Percentiles rank a stretch among this genome's conserved stretches.
These are phyloP conservation scores for Stephania cephalantha DNA, from an alignment of 164 flowering plant genomes.

Conservation along the genomic window DNA sequence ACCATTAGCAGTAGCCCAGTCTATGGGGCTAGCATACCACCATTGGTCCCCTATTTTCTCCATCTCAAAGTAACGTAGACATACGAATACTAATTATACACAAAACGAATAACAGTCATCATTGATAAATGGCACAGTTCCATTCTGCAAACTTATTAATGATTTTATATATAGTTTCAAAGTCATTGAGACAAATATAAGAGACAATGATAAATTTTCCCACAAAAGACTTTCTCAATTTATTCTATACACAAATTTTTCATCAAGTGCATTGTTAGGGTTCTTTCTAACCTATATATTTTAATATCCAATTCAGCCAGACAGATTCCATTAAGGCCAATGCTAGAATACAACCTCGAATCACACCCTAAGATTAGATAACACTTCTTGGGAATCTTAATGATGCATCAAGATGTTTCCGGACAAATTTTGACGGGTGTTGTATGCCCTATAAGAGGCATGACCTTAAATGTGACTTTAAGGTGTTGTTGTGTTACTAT, in stretches of 20 bases:
- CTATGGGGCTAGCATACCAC: slow-evolving; percentile 89
- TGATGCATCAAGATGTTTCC: background rate
- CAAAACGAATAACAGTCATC: background rate
- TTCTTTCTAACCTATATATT: slow-evolving; percentile 32
- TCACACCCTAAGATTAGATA: too few species aligned
- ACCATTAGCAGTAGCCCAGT: slow-evolving; percentile 88
- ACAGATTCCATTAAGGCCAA: background rate
- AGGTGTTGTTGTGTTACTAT: too few species aligned
- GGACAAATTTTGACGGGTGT: too few species aligned
- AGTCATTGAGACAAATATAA: slow-evolving; percentile 10
- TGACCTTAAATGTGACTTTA: too few species aligned
- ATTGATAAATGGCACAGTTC: background rate
- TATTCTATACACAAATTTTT: too few species aligned
- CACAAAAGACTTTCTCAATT: background rate
- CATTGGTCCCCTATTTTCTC: slow-evolving; percentile 85
- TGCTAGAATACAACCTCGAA: background rate
- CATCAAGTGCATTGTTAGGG: background rate
- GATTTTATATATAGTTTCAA: too few species aligned
- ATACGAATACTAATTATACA: background rate
- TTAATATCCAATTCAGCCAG: background rate
- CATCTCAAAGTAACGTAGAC: background rate
- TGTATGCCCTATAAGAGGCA: too few species aligned
- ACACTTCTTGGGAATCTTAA: background rate
- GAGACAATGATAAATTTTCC: background rate
- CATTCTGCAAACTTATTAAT: too few species aligned